phyloP scores from a whole-genome alignment of 1,284 basidiomycete genomes.

The Lignosus rhinocerotis region DNA sequence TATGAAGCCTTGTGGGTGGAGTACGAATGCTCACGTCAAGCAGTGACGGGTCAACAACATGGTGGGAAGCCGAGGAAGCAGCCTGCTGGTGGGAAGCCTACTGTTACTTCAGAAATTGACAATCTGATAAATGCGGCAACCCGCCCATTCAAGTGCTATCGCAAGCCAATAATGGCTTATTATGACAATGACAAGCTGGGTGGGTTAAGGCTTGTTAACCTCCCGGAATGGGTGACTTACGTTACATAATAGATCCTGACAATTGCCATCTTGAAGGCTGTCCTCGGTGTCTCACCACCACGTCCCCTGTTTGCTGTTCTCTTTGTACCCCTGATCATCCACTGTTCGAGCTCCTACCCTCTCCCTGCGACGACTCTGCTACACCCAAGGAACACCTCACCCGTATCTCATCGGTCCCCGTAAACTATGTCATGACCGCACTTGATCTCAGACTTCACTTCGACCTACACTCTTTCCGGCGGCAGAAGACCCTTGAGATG shows the following conservation, averaged over 20 bases:
- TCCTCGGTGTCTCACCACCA: background rate
- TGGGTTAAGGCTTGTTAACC: background rate
- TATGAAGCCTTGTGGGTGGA: too few species aligned
- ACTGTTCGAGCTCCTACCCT: background rate
- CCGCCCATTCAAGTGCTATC: constrained; percentile 4
- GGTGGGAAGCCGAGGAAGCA: background rate
- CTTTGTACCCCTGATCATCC: constrained; percentile 6
- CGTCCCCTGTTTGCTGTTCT: constrained; percentile 12
- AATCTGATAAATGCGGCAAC: constrained; percentile 9
- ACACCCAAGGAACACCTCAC: background rate
- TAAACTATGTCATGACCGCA: background rate
- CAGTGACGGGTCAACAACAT: too few species aligned
- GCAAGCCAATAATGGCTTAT: constrained; percentile 7
- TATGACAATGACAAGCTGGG: constrained; percentile 11
- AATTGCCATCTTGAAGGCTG: background rate
- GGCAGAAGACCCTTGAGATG: background rate
- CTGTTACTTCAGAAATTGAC: constrained; percentile 2
- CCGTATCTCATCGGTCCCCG: constrained; percentile 4
- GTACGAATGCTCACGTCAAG: too few species aligned
- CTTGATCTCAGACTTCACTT: background rate
- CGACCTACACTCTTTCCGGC: background rate
- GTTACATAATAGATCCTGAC: constrained; percentile 5
- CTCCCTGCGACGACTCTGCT: background rate
- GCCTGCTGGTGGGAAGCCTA: background rate
- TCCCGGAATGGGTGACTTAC: background rate